phyloP scores from a whole-genome alignment of 306 rosid species.

The Inga oerstediana region DNA sequence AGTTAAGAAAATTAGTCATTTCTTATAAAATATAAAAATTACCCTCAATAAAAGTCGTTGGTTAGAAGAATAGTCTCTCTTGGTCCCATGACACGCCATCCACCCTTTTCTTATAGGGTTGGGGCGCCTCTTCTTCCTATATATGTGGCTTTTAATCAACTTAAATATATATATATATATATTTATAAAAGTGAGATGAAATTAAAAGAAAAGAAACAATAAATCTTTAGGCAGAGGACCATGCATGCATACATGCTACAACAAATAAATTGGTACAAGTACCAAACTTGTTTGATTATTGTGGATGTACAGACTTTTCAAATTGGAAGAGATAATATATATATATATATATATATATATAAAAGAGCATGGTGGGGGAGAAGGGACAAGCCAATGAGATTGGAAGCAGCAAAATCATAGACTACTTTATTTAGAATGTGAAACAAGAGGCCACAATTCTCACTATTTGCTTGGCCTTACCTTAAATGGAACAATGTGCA shows the following conservation, averaged over 20 bases:
- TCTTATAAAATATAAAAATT: too few species aligned
- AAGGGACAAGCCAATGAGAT: conserved; percentile 40
- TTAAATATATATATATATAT: not conserved
- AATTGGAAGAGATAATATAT: not conserved
- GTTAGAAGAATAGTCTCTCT: not conserved
- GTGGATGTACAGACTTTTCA: conserved; percentile 31
- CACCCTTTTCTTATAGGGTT: not conserved
- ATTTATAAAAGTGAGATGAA: not conserved
- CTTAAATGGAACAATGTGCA: conserved; percentile 10
- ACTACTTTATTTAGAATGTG: conserved; percentile 18
- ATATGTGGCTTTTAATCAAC: not conserved
- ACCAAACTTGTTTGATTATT: conserved; percentile 37
- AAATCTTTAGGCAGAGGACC: not conserved
- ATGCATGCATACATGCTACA: conserved; percentile 9
- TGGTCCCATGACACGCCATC: not conserved
- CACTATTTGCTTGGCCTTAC: not conserved
- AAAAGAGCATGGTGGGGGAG: conserved; percentile 26
- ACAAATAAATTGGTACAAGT: conserved; percentile 36
- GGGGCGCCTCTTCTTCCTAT: not conserved
- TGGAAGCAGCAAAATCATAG: conserved; percentile 9
- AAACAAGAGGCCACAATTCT: conserved; percentile 1
- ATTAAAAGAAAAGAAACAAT: not conserved
- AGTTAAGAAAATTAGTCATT: not conserved
- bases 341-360: too few species aligned
- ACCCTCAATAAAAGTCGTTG: not conserved